Evolutionary conservation across 495 filamentous ascomycete genomes (phyloP).

Genomic region (Tuber microsphaerosporum): DNA sequence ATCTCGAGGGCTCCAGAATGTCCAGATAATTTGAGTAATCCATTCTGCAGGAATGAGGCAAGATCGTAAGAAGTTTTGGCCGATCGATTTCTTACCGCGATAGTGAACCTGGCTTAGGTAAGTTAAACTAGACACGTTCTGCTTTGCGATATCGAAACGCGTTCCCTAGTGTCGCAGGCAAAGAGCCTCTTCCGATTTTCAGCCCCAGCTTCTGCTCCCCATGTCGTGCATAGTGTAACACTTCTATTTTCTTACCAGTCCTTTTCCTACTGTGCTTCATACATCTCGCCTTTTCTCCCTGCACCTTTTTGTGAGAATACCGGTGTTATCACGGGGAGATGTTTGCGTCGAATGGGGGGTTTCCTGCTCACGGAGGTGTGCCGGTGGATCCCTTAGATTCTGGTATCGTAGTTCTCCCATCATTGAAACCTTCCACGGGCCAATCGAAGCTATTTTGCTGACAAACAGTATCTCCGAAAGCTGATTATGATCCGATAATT

Average conservation of each 20-base stretch:
- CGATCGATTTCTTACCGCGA: neutral
- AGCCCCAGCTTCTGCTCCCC: neutral
- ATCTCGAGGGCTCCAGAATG: neutral
- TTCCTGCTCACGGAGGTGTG: slow-evolving; percentile 25
- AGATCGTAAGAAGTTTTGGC: neutral
- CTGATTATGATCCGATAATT: slow-evolving; percentile 85
- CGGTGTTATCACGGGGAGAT: slow-evolving; percentile 7
- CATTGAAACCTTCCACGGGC: neutral
- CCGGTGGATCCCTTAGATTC: slow-evolving; percentile 35
- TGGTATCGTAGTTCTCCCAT: slow-evolving; percentile 22
- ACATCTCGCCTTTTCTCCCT: neutral
- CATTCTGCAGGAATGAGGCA: neutral
- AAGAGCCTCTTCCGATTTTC: neutral
- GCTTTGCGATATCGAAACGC: neutral
- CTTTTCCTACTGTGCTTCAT: neutral
- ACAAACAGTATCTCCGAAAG: slow-evolving; percentile 45
- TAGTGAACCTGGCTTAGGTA: neutral
- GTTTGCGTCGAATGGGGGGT: slow-evolving; percentile 29
- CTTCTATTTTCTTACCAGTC: neutral
- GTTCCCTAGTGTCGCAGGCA: neutral
- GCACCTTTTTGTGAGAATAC: neutral
- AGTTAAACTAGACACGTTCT: neutral
- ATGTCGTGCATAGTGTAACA: neutral
- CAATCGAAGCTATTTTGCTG: slow-evolving; percentile 35
- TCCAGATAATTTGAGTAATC: neutral